Evolutionary conservation across 164 flowering plant genomes (phyloP).

Genomic region (Amborella trichopoda): DNA sequence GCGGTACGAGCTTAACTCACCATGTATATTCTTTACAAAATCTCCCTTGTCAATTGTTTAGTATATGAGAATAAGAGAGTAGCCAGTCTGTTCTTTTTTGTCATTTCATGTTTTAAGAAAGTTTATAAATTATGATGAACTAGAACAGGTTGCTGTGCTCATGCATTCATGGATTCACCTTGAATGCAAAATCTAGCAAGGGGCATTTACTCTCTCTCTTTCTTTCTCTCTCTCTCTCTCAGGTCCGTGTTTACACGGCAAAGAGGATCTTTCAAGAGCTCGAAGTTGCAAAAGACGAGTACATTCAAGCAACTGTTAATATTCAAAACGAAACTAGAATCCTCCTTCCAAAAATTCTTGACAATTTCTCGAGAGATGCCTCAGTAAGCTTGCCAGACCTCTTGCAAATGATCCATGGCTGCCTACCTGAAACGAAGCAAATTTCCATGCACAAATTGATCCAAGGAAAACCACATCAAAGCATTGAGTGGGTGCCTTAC

Average conservation of each 20-base stretch:
- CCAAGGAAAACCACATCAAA: slow-evolving; percentile 25
- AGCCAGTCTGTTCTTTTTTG: no score
- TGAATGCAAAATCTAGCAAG: neutral
- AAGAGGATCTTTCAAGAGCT: slow-evolving; percentile 35
- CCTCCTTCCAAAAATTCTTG: slow-evolving; percentile 36
- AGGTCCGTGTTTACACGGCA: slow-evolving; percentile 53
- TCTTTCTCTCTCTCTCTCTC: no score
- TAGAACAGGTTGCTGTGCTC: neutral
- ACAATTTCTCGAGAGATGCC: slow-evolving; percentile 42
- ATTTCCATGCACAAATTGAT: slow-evolving; percentile 21
- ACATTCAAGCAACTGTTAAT: slow-evolving; percentile 22
- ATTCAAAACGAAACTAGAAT: slow-evolving; percentile 35
- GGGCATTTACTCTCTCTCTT: no score
- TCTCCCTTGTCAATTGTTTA: neutral
- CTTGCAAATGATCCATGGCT: slow-evolving; percentile 23
- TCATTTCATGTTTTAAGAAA: no score
- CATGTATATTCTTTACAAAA: no score
- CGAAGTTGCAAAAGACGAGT: slow-evolving; percentile 39
- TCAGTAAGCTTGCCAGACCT: slow-evolving; percentile 23
- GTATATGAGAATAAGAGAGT: no score
- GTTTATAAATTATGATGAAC: no score
- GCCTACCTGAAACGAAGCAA: slow-evolving; percentile 26
- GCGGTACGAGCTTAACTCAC: slow-evolving; percentile 23
- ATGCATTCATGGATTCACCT: neutral
- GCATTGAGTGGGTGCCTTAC: slow-evolving; percentile 32